These are phyloP conservation scores for Hanseniaspora lachancei DNA, from an alignment of 805 yeast species.

Conservation along the genomic window DNA sequence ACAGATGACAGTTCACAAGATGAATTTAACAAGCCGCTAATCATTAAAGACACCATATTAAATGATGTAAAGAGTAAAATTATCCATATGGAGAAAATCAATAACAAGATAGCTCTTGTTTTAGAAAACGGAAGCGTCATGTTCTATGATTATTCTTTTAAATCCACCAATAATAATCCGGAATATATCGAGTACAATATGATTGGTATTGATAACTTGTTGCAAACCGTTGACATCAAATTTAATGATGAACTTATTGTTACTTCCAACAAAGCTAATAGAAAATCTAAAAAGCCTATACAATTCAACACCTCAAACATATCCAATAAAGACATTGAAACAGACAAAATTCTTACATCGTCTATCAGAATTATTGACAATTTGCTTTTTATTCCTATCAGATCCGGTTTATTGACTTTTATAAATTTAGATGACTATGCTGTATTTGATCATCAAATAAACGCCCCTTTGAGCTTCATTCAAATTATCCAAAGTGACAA, in stretches of 20 bases:
- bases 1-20: slow-evolving; percentile 6
- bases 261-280: neutral
- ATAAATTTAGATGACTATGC: neutral
- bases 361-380: neutral
- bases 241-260: slow-evolving; percentile 1
- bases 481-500: neutral
- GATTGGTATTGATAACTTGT: neutral
- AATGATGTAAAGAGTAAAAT: neutral
- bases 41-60: slow-evolving; percentile 4
- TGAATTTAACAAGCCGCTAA: slow-evolving; percentile 2
- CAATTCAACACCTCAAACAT: slow-evolving; percentile 9
- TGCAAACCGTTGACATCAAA: neutral
- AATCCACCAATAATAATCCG: neutral
- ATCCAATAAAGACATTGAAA: neutral
- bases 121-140: slow-evolving; percentile 1
- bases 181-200: slow-evolving; percentile 4
- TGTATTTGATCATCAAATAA: neutral
- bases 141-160: slow-evolving; percentile 3
- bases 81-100: slow-evolving; percentile 1
- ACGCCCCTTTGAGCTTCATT: slow-evolving; percentile 2
- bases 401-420: slow-evolving; percentile 4
- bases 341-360: neutral
- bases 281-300: slow-evolving; percentile 11
- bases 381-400: neutral
- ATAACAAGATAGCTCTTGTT: neutral